These are phyloP conservation scores for Tremella mesenterica DNA, from an alignment of 768 basidiomycete genomes.

Conservation along the genomic window DNA sequence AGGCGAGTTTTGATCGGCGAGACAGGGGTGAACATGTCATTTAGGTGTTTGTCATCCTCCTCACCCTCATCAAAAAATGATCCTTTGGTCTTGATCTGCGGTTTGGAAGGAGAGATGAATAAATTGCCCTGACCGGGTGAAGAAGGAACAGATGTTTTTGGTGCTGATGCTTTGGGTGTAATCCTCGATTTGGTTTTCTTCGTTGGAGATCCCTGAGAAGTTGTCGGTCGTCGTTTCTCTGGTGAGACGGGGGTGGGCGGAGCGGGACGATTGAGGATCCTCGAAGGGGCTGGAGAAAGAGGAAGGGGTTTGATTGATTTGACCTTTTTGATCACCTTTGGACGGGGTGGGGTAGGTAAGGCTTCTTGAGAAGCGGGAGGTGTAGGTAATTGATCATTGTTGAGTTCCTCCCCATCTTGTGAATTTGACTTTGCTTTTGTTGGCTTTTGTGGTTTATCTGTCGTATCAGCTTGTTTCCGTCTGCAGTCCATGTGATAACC, in stretches of 20 bases:
- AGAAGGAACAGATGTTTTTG: conserved; percentile 18
- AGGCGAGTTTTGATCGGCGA: no score
- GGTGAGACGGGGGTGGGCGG: conserved; percentile 16
- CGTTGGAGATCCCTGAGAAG: conserved; percentile 8
- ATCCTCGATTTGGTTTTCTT: conserved; percentile 22
- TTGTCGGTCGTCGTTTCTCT: conserved; percentile 6
- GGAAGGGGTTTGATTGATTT: not conserved
- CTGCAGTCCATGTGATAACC: no score
- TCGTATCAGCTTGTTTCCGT: no score
- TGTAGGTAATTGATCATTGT: conserved; percentile 16
- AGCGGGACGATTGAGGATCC: conserved; percentile 3
- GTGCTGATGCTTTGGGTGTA: conserved; percentile 3
- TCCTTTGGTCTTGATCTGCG: no score
- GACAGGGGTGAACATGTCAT: no score
- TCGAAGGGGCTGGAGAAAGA: conserved; percentile 1
- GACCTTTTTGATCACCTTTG: not conserved
- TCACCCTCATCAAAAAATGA: no score
- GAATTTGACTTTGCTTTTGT: no score
- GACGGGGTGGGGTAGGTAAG: not conserved
- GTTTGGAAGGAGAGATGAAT: conserved; percentile 7
- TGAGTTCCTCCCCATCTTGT: not conserved
- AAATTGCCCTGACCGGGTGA: conserved; percentile 31
- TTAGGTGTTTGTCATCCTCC: no score
- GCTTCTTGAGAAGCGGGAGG: conserved; percentile 12
- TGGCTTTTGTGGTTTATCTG: not conserved